Percentiles rank a stretch among this genome's conserved stretches.
Evolutionary conservation across 2,329 filamentous ascomycete species (phyloP).

Genomic region (Aspergillus viridinutans): DNA sequence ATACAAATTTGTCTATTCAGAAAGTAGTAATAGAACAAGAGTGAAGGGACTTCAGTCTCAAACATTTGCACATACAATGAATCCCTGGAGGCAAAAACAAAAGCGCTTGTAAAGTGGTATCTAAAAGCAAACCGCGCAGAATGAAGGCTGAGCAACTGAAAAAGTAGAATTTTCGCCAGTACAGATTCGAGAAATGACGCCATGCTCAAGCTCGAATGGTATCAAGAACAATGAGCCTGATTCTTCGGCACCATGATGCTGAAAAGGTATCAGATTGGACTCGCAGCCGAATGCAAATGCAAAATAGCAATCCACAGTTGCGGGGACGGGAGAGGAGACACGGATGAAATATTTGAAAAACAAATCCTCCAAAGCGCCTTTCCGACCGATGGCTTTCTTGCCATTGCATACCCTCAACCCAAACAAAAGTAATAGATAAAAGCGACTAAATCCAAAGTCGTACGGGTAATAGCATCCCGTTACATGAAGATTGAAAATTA

Average conservation of each 20-base stretch:
- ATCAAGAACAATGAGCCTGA: constrained; percentile 20
- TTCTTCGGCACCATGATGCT: constrained; percentile 20
- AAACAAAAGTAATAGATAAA: constrained; percentile 12
- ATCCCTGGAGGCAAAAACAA: not conserved
- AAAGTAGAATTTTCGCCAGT: constrained; percentile 11
- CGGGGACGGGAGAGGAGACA: not conserved
- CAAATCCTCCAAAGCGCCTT: constrained; percentile 16
- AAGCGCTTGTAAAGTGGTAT: not conserved
- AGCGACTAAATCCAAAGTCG: constrained; percentile 3
- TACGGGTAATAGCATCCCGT: not conserved
- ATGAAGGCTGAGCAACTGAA: not conserved
- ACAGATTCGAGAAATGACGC: constrained; percentile 24
- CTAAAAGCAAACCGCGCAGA: not conserved
- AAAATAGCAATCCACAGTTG: not conserved
- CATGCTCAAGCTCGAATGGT: constrained; percentile 20
- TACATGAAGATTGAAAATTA: not conserved
- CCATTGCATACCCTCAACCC: constrained; percentile 9
- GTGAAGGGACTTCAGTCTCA: not conserved
- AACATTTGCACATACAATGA: not conserved
- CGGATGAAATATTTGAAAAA: not conserved
- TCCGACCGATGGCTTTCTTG: constrained; percentile 11
- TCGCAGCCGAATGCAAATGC: constrained; percentile 17
- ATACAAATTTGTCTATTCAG: constrained; percentile 1
- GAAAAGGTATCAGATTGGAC: constrained; percentile 23
- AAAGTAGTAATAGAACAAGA: not conserved